phyloP scores from a whole-genome alignment of 2,329 filamentous ascomycete species.

The Fusarium oligoseptatum region DNA sequence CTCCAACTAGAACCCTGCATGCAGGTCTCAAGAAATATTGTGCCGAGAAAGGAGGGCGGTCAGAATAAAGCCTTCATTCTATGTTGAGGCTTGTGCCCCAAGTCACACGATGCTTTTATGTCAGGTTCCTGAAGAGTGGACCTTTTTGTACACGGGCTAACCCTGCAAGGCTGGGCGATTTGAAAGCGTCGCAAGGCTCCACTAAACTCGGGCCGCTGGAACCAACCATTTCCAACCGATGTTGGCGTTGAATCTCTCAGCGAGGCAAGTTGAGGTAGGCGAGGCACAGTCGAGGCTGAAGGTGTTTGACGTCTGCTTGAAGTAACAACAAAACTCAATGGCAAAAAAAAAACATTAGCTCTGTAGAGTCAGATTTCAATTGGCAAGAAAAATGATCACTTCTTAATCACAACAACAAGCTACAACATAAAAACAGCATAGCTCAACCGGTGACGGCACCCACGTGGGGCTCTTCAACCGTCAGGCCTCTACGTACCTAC shows the following conservation, averaged over 20 bases:
- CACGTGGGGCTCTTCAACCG: conserved; percentile 19
- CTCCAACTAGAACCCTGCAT: not conserved
- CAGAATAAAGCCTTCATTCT: not conserved
- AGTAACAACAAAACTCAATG: not conserved
- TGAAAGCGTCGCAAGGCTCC: conserved; percentile 3
- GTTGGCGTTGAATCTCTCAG: not conserved
- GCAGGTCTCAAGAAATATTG: not conserved
- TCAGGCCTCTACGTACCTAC: conserved; percentile 21
- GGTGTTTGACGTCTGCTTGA: not conserved
- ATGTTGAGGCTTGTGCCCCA: not conserved
- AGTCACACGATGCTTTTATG: not conserved
- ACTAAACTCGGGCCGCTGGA: conserved; percentile 27
- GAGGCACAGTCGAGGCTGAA: not conserved
- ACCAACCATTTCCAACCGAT: conserved; percentile 18
- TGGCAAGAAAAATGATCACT: not conserved
- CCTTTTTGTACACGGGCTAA: not conserved
- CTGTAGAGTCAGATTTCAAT: not conserved
- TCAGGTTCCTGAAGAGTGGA: not conserved
- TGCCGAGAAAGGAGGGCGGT: not conserved
- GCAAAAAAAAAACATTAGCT: not conserved
- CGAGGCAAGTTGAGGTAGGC: not conserved
- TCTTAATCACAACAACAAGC: not conserved
- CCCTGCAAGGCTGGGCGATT: conserved; percentile 3
- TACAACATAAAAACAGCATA: not conserved
- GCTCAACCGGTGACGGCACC: conserved; percentile 3